Evolutionary conservation across 2,329 filamentous ascomycete species (phyloP).

Genomic region (Rosellinia necatrix): DNA sequence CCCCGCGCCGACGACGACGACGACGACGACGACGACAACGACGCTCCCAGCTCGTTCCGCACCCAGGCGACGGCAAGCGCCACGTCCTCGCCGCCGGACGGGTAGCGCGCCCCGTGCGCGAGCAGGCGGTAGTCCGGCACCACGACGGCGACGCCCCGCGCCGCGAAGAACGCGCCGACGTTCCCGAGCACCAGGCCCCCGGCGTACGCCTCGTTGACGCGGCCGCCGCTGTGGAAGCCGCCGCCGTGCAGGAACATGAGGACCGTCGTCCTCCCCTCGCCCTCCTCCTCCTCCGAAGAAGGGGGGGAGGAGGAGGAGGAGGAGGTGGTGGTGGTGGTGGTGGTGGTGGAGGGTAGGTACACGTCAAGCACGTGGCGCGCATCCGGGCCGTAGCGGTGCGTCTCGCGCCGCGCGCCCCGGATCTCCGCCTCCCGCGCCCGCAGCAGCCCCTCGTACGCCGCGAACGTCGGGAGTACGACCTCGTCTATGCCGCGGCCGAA

Average conservation of each 20-base stretch:
- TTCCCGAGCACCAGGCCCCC: slow-evolving; percentile 43
- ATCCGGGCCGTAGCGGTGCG: slow-evolving; percentile 42
- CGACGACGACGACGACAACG: too few relatives aligned
- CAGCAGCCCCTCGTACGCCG: slow-evolving; percentile 32
- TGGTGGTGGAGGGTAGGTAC: slow-evolving; percentile 37
- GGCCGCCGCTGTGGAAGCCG: slow-evolving; percentile 41
- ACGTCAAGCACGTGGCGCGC: slow-evolving; percentile 46
- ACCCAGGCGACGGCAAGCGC: slow-evolving; percentile 44
- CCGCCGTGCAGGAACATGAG: slow-evolving; percentile 43
- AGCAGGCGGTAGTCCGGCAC: slow-evolving; percentile 47
- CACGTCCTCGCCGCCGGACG: slow-evolving; percentile 48
- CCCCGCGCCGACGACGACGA: slow-evolving; percentile 29
- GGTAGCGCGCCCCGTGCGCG: slow-evolving; percentile 45
- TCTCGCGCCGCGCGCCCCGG: slow-evolving; percentile 36
- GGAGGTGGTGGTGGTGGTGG: not conserved
- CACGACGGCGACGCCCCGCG: slow-evolving; percentile 42
- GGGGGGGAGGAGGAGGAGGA: too few relatives aligned
- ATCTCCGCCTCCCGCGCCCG: slow-evolving; percentile 35
- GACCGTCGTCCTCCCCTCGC: slow-evolving; percentile 29
- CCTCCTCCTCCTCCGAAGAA: too few relatives aligned
- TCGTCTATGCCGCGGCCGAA: slow-evolving; percentile 17
- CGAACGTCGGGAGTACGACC: slow-evolving; percentile 34
- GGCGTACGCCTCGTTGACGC: slow-evolving; percentile 33
- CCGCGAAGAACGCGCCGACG: slow-evolving; percentile 46
- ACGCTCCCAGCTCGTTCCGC: slow-evolving; percentile 27